phyloP scores from a whole-genome alignment of 2,329 filamentous ascomycete species.

The Mariannaea sp. region DNA sequence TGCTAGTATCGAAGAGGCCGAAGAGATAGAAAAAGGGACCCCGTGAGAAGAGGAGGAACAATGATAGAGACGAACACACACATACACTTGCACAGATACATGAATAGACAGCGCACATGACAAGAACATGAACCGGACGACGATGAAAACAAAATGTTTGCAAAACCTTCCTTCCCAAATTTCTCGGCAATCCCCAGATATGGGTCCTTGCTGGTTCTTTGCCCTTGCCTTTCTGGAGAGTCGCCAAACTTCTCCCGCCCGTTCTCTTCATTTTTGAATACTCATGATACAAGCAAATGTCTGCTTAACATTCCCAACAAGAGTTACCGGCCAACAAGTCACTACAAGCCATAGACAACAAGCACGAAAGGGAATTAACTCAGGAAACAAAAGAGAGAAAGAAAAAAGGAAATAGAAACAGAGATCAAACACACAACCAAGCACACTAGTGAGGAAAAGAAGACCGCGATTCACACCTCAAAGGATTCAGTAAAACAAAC shows the following conservation, averaged over 20 bases:
- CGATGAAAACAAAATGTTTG: constrained; percentile 14
- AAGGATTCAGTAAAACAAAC: constrained; percentile 22
- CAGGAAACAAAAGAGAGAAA: constrained; percentile 1
- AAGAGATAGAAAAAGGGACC: constrained; percentile 38
- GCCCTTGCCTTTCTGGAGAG: not conserved
- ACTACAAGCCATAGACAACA: not conserved
- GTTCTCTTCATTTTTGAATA: constrained; percentile 2
- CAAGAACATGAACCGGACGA: constrained; percentile 8
- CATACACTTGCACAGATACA: constrained; percentile 10
- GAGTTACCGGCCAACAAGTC: constrained; percentile 3
- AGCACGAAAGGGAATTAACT: not conserved
- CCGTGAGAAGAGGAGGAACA: constrained; percentile 2
- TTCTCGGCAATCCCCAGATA: not conserved
- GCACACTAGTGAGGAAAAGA: not conserved
- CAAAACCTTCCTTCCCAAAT: constrained; percentile 7
- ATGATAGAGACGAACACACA: not conserved
- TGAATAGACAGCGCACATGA: constrained; percentile 12
- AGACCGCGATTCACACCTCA: constrained; percentile 25
- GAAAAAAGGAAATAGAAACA: constrained; percentile 11
- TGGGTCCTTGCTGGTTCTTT: constrained; percentile 3
- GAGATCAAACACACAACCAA: constrained; percentile 3
- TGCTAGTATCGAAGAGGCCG: constrained; percentile 38
- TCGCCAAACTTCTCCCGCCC: constrained; percentile 10
- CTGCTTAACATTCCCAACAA: not conserved
- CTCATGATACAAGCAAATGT: constrained; percentile 1